phyloP scores from a whole-genome alignment of 2,329 filamentous ascomycete genomes.

The Colletotrichum echinochloae region DNA sequence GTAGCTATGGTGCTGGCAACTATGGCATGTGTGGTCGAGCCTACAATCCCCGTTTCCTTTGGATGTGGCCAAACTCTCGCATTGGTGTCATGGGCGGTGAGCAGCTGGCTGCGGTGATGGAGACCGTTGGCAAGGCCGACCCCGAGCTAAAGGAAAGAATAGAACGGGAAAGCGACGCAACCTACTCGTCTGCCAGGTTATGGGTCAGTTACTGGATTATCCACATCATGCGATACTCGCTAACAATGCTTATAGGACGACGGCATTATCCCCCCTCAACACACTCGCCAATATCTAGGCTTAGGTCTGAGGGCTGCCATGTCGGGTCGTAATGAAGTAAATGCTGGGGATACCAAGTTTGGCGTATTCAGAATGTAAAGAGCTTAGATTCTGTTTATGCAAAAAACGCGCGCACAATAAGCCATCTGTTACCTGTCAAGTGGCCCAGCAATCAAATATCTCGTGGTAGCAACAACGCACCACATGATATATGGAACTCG shows the following conservation, averaged over 20 bases:
- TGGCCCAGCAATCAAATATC: background rate
- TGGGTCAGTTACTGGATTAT: constrained; percentile 71
- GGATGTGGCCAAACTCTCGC: constrained; percentile 98
- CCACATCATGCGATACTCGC: constrained; percentile 34
- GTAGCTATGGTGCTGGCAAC: constrained; percentile 92
- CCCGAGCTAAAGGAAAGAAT: constrained; percentile 85
- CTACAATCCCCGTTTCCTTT: constrained; percentile 90
- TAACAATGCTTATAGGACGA: constrained; percentile 67
- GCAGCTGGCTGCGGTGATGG: constrained; percentile 93
- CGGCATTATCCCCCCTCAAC: constrained; percentile 81
- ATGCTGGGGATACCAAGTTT: constrained; percentile 75
- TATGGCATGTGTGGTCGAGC: constrained; percentile 98
- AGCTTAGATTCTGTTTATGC: background rate
- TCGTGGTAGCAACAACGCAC: background rate
- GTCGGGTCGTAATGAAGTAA: constrained; percentile 72
- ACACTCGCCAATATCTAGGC: constrained; percentile 79
- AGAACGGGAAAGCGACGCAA: constrained; percentile 88
- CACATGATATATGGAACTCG: background rate
- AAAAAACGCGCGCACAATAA: background rate
- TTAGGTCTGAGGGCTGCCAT: constrained; percentile 79
- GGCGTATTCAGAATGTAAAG: constrained; percentile 85
- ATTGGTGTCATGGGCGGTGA: constrained; percentile 97
- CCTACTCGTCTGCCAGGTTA: constrained; percentile 87
- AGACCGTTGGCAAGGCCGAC: constrained; percentile 87
- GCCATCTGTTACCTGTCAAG: background rate